Percentiles rank a stretch among this genome's conserved stretches.
phyloP scores from a whole-genome alignment of 768 basidiomycete genomes.

The Dentipellis sp. region DNA sequence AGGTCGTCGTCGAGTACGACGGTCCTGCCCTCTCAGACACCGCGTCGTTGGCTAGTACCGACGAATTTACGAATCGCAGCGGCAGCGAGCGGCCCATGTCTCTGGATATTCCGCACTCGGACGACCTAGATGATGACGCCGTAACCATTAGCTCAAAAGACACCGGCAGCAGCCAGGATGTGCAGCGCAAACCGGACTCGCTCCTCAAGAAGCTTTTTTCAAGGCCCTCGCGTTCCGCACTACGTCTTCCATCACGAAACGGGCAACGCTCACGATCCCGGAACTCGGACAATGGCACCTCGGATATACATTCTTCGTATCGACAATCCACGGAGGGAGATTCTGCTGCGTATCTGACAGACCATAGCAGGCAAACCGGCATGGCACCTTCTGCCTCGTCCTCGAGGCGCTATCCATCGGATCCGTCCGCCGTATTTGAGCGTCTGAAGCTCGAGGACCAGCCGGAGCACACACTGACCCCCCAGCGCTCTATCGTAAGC shows the following conservation, averaged over 20 bases:
- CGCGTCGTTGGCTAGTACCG: constrained; percentile 68
- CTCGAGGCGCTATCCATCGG: neutral
- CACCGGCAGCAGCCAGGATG: constrained; percentile 20
- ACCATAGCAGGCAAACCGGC: too few relatives aligned
- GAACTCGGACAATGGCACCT: neutral
- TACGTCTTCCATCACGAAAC: neutral
- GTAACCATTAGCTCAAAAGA: constrained; percentile 71
- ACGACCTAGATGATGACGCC: constrained; percentile 59
- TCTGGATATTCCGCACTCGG: constrained; percentile 29
- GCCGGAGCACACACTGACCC: neutral
- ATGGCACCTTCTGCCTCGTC: too few relatives aligned
- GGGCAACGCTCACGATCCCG: neutral
- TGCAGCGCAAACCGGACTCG: constrained; percentile 9
- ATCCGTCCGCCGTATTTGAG: constrained; percentile 8
- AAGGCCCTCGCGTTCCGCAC: constrained; percentile 6
- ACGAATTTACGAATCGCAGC: constrained; percentile 57
- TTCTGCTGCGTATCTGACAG: neutral
- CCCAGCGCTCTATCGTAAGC: constrained; percentile 4
- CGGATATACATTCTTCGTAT: neutral
- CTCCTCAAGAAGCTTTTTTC: constrained; percentile 17
- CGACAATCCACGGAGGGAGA: neutral
- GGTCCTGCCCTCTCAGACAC: constrained; percentile 88
- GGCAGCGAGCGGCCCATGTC: constrained; percentile 49
- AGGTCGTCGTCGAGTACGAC: constrained; percentile 81
- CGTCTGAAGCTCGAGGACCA: constrained; percentile 8